Base-by-base conservation (phyloP, 2,329 filamentous ascomycete genomes). In the Fusarium marasasianum region DNA sequence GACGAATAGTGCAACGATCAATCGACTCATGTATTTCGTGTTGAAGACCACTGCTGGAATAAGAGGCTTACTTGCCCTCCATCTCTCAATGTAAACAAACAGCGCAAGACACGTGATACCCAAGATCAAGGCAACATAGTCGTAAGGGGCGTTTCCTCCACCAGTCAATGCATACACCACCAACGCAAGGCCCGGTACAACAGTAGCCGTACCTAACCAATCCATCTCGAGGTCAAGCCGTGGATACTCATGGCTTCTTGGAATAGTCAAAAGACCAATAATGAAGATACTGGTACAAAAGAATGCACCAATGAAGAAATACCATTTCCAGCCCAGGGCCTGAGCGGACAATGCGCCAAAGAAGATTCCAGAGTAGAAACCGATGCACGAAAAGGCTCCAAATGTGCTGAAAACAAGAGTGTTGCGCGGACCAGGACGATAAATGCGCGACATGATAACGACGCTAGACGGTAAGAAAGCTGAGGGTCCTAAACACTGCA, bases 101-200 rank as follows among this genome's bases (percentile, higher is more conserved):
- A 83, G 82, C 3, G 81, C 82, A 3, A 96, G 84, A 13, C 92
- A 81, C 1, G 93, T 64, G 11, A 87, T 82, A 0, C 93, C 93
- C 3, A 92, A 44, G 7, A 91, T 82, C 53, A 96, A 88, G 0
- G 90, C 89, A 15, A 91, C 84, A 45, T 89, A 88, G 4, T 91
- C 89, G 6, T 90, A 79, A 0, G 91, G 88, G 0, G 92, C 92
- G 79, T 94, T 90, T 1, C 91, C 88, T 13, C 91, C 91, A 54
- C 94, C 91, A 0, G 93, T 95, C 58, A 96, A 88, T 0, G 93
- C 92, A 76, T 91, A 96, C 1, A 94, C 91, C 72, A 94, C 85
- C 33, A 96, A 85, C 5, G 93, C 86, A 18, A 95, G 81, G 0
- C 91, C 93, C 0, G 87, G 86, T 1, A 93, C 86, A 22, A 92